Percentiles rank a stretch among this genome's conserved stretches.
Conservation (phyloP, 73 alveolate genomes). For the Paramecium bursaria region DNA sequence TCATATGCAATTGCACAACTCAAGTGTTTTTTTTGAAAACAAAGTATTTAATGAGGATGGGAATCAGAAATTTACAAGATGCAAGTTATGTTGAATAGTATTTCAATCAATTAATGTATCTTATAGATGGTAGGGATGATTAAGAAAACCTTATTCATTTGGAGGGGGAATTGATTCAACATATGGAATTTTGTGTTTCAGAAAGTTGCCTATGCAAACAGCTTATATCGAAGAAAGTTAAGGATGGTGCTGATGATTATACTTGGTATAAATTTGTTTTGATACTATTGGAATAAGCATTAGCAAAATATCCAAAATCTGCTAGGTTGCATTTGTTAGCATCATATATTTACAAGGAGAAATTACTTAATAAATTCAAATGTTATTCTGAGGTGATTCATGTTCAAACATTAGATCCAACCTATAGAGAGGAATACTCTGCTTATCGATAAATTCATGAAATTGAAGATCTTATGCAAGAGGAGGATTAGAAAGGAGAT, state of each 20-base stretch:
- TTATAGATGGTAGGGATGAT: slow-evolving; percentile 21
- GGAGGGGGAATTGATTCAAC: slow-evolving; percentile 26
- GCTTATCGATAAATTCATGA: background rate
- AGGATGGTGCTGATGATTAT: slow-evolving; percentile 13
- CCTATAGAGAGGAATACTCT: slow-evolving; percentile 42
- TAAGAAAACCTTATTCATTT: background rate
- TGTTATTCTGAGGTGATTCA: slow-evolving; percentile 11
- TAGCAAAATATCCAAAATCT: slow-evolving; percentile 38
- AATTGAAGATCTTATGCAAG: slow-evolving; percentile 60
- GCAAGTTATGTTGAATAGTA: slow-evolving; percentile 11
- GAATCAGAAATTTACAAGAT: slow-evolving; percentile 31
- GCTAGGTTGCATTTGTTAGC: slow-evolving; percentile 18
- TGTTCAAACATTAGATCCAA: slow-evolving; percentile 26
- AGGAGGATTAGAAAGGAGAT: slow-evolving; percentile 63
- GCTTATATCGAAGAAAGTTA: background rate
- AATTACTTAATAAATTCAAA: slow-evolving; percentile 62
- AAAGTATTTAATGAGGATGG: background rate
- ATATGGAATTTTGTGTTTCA: slow-evolving; percentile 1
- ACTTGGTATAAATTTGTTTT: slow-evolving; percentile 39
- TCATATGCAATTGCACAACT: slow-evolving; percentile 8
- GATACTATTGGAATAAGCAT: slow-evolving; percentile 32
- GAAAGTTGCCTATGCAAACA: background rate
- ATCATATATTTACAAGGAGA: slow-evolving; percentile 34
- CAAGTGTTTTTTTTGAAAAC: background rate
- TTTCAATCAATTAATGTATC: slow-evolving; percentile 1